These are phyloP conservation scores for Coniochaeta hoffmannii DNA, from an alignment of 2,329 filamentous ascomycete genomes.

Conservation along the genomic window DNA sequence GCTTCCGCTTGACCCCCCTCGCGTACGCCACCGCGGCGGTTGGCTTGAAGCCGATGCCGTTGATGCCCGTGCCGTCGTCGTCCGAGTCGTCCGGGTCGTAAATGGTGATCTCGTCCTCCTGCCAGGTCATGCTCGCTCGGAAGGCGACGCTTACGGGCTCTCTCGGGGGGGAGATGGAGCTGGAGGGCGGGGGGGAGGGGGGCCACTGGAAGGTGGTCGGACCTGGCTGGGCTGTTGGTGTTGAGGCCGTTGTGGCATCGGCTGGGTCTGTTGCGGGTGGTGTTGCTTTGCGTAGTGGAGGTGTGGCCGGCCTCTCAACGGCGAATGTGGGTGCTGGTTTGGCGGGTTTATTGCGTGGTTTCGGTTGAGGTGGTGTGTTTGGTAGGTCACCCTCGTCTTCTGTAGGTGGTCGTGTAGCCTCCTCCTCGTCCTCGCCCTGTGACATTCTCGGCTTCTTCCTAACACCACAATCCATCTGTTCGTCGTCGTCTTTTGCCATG, in stretches of 20 bases:
- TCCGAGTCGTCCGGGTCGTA: constrained; percentile 58
- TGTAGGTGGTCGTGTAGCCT: background rate
- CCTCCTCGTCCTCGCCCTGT: background rate
- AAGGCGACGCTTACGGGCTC: constrained; percentile 40
- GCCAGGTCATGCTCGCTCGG: constrained; percentile 57
- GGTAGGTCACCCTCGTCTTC: background rate
- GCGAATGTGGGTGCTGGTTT: background rate
- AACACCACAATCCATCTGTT: background rate
- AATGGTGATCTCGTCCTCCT: constrained; percentile 60
- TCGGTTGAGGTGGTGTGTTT: background rate
- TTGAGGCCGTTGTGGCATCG: background rate
- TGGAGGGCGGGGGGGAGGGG: constrained; percentile 11
- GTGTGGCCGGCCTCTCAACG: background rate
- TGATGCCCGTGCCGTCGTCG: constrained; percentile 60
- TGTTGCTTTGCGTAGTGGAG: background rate
- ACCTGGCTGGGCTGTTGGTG: background rate
- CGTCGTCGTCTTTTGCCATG: background rate
- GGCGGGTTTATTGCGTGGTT: background rate
- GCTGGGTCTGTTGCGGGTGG: constrained; percentile 13
- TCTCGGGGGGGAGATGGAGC: constrained; percentile 24
- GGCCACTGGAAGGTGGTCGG: constrained; percentile 4
- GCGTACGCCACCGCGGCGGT: constrained; percentile 53
- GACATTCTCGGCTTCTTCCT: background rate
- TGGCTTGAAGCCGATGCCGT: constrained; percentile 60
- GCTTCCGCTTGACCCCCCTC: constrained; percentile 46